Base-by-base conservation (phyloP, 768 basidiomycete genomes). In the Tulasnella sp. region DNA sequence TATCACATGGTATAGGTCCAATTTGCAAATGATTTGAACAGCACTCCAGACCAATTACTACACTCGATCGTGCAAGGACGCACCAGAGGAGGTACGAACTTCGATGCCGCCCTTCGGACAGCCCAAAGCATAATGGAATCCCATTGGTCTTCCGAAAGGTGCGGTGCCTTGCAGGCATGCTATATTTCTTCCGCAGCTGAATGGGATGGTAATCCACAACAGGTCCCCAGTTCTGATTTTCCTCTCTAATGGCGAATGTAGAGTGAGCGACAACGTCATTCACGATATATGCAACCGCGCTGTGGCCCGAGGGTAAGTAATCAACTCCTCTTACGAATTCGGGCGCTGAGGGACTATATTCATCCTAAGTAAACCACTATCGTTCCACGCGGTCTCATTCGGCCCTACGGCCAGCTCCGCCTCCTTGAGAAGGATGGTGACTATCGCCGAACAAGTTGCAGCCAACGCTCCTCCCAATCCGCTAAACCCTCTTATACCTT, bases 351-450 rank as follows among this genome's bases (percentile, higher is more conserved):
- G n/a, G n/a, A 3, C 31, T 3, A n/a, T 34, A 34, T 37, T 38
- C n/a, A 12, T 54, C 22, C 25, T 7, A 38, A 90, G 89, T 19
- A 87, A 87, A 81, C 82, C 88, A 0, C 82, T 89, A 0, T 88
- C 89, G 0, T 87, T 90, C 79, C 89, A 90, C 69, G 79, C 89
- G 0, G 86, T 90, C n/a, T 85, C 87, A 0, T 90, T 90, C 52
- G 89, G 88, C 4, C 81, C 83, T 0, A 78, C 82, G 8, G 38
- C 79, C 52, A 7, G 79, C 79, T 58, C 52, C 4, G 7, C 77
- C 79, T 67, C 77, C 9, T 81, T 90, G 31, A 83, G 83, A 22
- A 82, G 85, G n/a, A 90, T 90, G 89, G 84, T 85, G 0, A 80
- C 85, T 4, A 84, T 89, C 19, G 89, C 89, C 0, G 79, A 79